phyloP scores from a whole-genome alignment of 2,329 filamentous ascomycete genomes.

The Diaporthe citrichinensis region DNA sequence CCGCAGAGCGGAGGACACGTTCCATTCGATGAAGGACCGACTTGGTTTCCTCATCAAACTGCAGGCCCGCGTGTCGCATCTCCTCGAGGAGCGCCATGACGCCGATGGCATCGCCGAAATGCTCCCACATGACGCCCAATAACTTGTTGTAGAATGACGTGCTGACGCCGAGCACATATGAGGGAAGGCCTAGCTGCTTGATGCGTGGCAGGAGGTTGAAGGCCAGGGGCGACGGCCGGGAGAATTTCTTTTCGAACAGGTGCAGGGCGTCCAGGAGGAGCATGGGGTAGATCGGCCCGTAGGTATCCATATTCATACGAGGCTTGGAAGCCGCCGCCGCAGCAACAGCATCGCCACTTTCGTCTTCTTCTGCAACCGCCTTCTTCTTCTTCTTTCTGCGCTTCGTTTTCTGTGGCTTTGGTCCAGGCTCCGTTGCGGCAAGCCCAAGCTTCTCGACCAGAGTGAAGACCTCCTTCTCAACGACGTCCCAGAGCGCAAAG shows the following conservation, averaged over 20 bases:
- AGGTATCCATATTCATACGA: conserved; percentile 64
- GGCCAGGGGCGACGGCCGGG: conserved; percentile 69
- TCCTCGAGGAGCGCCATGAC: conserved; percentile 73
- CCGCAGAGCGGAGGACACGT: conserved; percentile 41
- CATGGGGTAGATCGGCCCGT: conserved; percentile 76
- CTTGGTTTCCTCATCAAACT: conserved; percentile 66
- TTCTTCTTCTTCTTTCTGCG: conserved; percentile 40
- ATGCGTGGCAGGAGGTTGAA: conserved; percentile 76
- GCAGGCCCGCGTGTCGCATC: conserved; percentile 75
- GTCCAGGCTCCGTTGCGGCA: conserved; percentile 43
- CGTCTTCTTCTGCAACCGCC: conserved; percentile 39
- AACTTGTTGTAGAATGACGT: conserved; percentile 79
- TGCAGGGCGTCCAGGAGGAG: conserved; percentile 71
- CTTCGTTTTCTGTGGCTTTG: conserved; percentile 25
- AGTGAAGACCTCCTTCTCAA: conserved; percentile 77
- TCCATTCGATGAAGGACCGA: conserved; percentile 53
- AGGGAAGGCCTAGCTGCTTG: conserved; percentile 76
- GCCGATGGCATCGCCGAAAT: conserved; percentile 69
- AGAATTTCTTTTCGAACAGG: conserved; percentile 70
- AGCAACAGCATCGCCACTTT: conserved; percentile 26
- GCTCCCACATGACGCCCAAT: conserved; percentile 72
- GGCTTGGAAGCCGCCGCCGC: conserved; percentile 40
- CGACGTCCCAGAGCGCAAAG: conserved; percentile 74
- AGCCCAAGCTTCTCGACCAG: conserved; percentile 71
- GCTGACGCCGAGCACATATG: conserved; percentile 79